phyloP scores from a whole-genome alignment of 768 basidiomycete species.

The Cyclocybe aegerita region DNA sequence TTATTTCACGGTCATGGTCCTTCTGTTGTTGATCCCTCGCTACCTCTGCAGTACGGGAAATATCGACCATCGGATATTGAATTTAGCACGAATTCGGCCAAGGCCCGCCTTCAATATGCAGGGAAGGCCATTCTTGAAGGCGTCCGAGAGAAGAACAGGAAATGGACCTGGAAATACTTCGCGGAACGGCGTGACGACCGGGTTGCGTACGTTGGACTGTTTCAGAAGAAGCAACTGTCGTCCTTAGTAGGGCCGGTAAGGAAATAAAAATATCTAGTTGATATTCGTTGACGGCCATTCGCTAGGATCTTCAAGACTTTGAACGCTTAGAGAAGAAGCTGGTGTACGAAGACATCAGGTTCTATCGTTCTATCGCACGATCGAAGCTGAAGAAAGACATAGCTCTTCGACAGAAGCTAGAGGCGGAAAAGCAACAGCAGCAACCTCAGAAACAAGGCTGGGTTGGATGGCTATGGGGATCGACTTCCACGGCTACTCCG shows the following conservation, averaged over 20 bases:
- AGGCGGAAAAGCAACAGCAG: slow-evolving; percentile 60
- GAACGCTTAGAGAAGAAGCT: slow-evolving; percentile 78
- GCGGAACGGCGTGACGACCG: slow-evolving; percentile 86
- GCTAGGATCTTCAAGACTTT: slow-evolving; percentile 52
- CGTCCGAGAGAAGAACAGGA: slow-evolving; percentile 76
- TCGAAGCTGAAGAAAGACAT: slow-evolving; percentile 86
- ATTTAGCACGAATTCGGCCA: slow-evolving; percentile 56
- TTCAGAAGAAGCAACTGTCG: slow-evolving; percentile 69
- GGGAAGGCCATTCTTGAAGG: slow-evolving; percentile 75
- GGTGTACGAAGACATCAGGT: slow-evolving; percentile 92
- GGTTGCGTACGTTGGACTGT: slow-evolving; percentile 79
- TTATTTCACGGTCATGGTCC: not conserved
- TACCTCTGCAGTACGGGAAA: slow-evolving; percentile 66
- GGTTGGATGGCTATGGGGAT: slow-evolving; percentile 84
- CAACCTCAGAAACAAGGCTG: slow-evolving; percentile 53
- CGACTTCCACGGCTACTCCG: slow-evolving; percentile 33
- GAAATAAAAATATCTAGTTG: slow-evolving; percentile 9
- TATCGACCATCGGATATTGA: slow-evolving; percentile 70
- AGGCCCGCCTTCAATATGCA: slow-evolving; percentile 77
- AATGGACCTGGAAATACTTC: slow-evolving; percentile 94
- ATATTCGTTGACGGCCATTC: not conserved
- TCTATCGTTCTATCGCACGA: slow-evolving; percentile 94
- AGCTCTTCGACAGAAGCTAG: slow-evolving; percentile 65
- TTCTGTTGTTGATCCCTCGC: slow-evolving; percentile 10
- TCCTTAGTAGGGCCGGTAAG: slow-evolving; percentile 56